Base-by-base conservation (phyloP, 1,284 basidiomycete species). In the Cryptococcus jaspeensis region DNA sequence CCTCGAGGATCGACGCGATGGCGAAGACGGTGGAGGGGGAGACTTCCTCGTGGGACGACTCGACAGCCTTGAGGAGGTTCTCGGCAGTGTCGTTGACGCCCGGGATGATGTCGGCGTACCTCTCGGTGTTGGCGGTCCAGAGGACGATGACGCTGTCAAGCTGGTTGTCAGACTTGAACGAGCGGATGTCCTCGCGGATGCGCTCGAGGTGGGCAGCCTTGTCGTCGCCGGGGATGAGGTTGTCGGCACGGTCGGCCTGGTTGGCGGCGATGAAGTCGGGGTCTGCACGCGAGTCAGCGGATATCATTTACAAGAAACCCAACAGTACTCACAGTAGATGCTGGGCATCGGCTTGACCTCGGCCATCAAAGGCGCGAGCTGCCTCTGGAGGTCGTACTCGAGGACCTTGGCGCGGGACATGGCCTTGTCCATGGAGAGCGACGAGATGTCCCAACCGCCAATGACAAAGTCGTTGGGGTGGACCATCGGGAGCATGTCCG, bases 41-140 rank as follows among this genome's bases (percentile, higher is more conserved):
- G 18, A 98, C 88, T 78, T 99, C 95, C 16, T 84, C 81, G 81
- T 98, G 94, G 41, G 90, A 92, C 23, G 78, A 63, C 78, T 89
- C 85, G 81, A 99, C 91, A 7, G 92, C 81, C 49, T 82, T 81
- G 66, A 99, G 86, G 51, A 99, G 79, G 76, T 89, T 89, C 68
- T 91, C 89, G 15, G 92, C 89, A 15, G 93, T 94, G 79, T 99
- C 95, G 79, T 99, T 98, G 67, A 98, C 86, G 50, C 95, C 94
- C 15, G 90, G 83, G 72, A 98, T 86, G 78, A 99, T 87, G 66
- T 93, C 90, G 71, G 90, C 88, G 85, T 95, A 99, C 61, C 95
- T 89, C 83, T 99, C 95, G 39, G 95, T 99, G 82, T 99, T 98
- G 74, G 95, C 95, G 35, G 93, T 96, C 93, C 93, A 97, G 82